Evolutionary conservation across 169 alveolate genomes (phyloP), one percentile per base, ranked within the genome.

Genomic region (Plasmodium falciparum): DNA sequence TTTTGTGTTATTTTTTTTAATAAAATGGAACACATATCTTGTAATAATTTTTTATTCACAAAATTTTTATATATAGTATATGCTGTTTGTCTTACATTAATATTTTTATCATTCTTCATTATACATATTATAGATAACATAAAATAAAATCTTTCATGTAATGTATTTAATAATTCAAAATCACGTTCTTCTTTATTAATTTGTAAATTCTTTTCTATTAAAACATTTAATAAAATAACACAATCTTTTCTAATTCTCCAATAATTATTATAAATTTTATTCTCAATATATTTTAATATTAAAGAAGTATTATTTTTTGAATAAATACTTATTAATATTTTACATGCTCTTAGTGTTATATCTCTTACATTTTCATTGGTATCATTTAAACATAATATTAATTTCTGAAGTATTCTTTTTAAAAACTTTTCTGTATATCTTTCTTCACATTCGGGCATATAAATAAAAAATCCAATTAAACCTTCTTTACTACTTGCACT

Each of bases 121-220:
- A 86, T 72, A 63, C 88, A 86, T 71, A 86, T 86, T 20, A 86
- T 52, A 15, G 92, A 86, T 61, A 86, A 58, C 78, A 86, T 70
- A 66, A 86, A 86, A 62, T 86, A 86, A 72, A 86, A 86, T n/a
- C 86, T 24, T 56, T 86, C 92, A 39, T 86, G 92, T 67, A 86
- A 70, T 0, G 50, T 22, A 56, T 86, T 56, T 66, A 86, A 70
- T 3, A 43, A 52, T 71, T 54, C 86, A 17, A 72, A 45, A 66
- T 86, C 88, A 12, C 61, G 71, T 52, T 86, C 92, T 62, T 71
- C 88, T 52, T 72, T 86, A 52, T 86, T 70, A 13, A 86, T 72
- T 86, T 86, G 78, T 70, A 86, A 71, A 86, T 86, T 86, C 62
- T 72, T 86, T 62, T 86, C 92, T 61, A 86, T 86, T 67, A 86